A percentile compares a stretch with the other conserved stretches of the same genome.
These are phyloP conservation scores for Neonectria sp. DNA, from an alignment of 2,329 filamentous ascomycete genomes.

Conservation along the genomic window DNA sequence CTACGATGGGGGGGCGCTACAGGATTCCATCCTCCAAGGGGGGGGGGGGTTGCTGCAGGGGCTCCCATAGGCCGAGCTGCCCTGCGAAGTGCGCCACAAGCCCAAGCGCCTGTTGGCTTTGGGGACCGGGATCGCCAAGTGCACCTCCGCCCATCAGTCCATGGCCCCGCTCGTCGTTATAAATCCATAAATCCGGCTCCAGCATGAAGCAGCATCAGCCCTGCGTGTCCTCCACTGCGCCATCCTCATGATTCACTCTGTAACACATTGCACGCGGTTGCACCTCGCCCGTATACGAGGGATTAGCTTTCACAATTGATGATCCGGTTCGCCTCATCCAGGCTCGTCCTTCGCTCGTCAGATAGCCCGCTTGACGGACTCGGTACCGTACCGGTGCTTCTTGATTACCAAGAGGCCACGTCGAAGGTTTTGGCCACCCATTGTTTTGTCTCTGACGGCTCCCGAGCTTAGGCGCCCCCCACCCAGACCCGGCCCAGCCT, in stretches of 20 bases:
- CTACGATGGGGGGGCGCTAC: slow-evolving; percentile 23
- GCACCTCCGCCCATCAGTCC: slow-evolving; percentile 15
- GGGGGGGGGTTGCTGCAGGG: not conserved
- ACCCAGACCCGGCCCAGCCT: slow-evolving; percentile 18
- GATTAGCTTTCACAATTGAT: not conserved
- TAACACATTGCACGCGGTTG: not conserved
- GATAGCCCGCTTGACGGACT: not conserved
- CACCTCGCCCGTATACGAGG: slow-evolving; percentile 1
- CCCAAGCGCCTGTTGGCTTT: slow-evolving; percentile 28
- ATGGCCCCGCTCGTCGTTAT: slow-evolving; percentile 8
- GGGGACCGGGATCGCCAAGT: slow-evolving; percentile 31
- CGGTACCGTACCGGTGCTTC: not conserved
- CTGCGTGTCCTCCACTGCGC: not conserved
- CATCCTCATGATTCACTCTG: not conserved
- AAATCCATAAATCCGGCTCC: slow-evolving; percentile 31
- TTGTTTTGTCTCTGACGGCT: slow-evolving; percentile 19
- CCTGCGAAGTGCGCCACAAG: slow-evolving; percentile 34
- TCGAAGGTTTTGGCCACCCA: slow-evolving; percentile 17
- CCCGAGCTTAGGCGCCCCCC: slow-evolving; percentile 15
- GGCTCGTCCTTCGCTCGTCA: slow-evolving; percentile 1
- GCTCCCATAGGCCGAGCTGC: slow-evolving; percentile 33
- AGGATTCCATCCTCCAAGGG: slow-evolving; percentile 10
- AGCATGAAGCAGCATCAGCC: slow-evolving; percentile 4
- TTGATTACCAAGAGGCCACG: slow-evolving; percentile 34
- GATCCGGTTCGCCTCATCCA: not conserved